phyloP scores from a whole-genome alignment of 352 stramenopile genomes.

The Phytophthora agathidicida region DNA sequence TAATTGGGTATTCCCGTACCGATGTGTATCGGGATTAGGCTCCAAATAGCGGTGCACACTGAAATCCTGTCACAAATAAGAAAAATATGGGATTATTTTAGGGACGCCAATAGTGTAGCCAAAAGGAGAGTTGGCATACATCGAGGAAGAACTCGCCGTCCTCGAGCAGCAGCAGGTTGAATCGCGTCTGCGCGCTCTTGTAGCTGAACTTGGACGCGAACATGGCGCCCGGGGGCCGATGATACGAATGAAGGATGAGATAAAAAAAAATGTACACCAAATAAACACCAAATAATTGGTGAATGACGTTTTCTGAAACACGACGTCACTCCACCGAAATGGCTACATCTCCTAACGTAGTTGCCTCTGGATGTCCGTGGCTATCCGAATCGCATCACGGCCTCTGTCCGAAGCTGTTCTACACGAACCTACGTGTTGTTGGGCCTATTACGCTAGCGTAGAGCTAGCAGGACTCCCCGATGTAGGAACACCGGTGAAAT shows the following conservation, averaged over 20 bases:
- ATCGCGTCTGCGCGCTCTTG: slow-evolving; percentile 77
- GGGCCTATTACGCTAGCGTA: too few relatives aligned
- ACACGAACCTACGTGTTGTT: too few relatives aligned
- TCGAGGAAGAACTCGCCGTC: slow-evolving; percentile 96
- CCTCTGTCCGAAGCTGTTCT: too few relatives aligned
- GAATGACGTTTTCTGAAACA: too few relatives aligned
- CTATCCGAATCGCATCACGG: too few relatives aligned
- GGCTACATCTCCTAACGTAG: too few relatives aligned
- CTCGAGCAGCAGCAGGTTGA: slow-evolving; percentile 94
- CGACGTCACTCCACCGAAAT: too few relatives aligned
- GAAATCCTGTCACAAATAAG: slow-evolving; percentile 64
- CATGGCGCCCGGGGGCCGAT: slow-evolving; percentile 24
- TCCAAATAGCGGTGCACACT: slow-evolving; percentile 83
- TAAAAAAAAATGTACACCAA: too few relatives aligned
- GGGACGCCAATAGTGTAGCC: background rate
- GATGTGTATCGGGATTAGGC: slow-evolving; percentile 49
- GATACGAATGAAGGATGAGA: slow-evolving; percentile 8
- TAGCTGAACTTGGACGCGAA: slow-evolving; percentile 45
- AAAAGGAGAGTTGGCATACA: slow-evolving; percentile 41
- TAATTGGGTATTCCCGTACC: slow-evolving; percentile 35
- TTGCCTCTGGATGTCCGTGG: too few relatives aligned
- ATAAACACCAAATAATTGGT: slow-evolving; percentile 10
- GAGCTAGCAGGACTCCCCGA: too few relatives aligned
- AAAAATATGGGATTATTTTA: too few relatives aligned
- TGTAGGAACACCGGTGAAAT: too few relatives aligned